These are phyloP conservation scores for Globisporangium megalacanthum DNA, from an alignment of 352 stramenopile species.

Conservation along the genomic window DNA sequence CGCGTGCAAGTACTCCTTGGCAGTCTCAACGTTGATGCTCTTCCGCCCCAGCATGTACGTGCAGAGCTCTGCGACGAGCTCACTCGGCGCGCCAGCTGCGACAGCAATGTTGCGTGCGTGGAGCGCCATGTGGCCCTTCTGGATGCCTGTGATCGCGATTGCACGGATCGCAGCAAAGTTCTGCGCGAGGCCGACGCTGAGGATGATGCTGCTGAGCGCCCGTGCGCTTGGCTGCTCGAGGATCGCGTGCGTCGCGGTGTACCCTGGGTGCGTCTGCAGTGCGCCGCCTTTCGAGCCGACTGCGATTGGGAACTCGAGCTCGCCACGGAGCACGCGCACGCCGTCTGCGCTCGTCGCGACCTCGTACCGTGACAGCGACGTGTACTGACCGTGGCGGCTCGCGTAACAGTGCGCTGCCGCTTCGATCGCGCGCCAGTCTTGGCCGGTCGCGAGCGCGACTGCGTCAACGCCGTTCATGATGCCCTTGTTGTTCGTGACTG, in stretches of 20 bases:
- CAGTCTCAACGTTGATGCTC: conserved; percentile 78
- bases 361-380: conserved; percentile 76
- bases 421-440: conserved; percentile 85
- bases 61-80: conserved; percentile 80
- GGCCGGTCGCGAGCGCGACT: conserved; percentile 72
- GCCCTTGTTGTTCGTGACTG: conserved; percentile 88
- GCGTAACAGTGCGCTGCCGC: conserved; percentile 78
- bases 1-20: conserved; percentile 77
- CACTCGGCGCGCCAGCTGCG: conserved; percentile 64
- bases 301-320: conserved; percentile 70
- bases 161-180: conserved; percentile 84
- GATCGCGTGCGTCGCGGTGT: conserved; percentile 72
- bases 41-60: conserved; percentile 83
- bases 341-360: conserved; percentile 28
- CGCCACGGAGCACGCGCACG: conserved; percentile 52
- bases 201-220: conserved; percentile 58
- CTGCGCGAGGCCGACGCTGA: conserved; percentile 79
- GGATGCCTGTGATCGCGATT: conserved; percentile 83
- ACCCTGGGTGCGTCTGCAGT: conserved; percentile 77
- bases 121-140: conserved; percentile 85
- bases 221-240: conserved; percentile 62
- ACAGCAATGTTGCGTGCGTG: conserved; percentile 85
- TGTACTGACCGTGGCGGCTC: conserved; percentile 71
- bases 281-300: conserved; percentile 81
- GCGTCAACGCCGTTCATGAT: conserved; percentile 88